Conservation (phyloP, 1,284 basidiomycete species). For the Anthracocystis panici-leucophaei region DNA sequence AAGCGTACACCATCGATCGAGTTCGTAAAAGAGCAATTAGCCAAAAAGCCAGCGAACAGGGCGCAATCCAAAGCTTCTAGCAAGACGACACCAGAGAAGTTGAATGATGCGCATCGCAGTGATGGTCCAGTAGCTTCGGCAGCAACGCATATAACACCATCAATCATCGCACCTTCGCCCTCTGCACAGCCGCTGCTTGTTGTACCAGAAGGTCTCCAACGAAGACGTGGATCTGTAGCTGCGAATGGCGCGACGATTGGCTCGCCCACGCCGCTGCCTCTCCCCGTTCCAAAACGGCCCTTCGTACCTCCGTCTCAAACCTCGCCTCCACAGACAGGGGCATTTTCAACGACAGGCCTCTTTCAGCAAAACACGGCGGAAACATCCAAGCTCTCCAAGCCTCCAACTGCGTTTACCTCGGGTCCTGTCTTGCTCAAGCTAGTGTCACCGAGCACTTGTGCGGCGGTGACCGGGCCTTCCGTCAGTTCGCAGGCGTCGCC, state of each 20-base stretch:
- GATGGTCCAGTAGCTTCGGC: neutral
- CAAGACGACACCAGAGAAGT: no score
- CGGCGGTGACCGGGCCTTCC: neutral
- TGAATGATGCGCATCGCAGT: neutral
- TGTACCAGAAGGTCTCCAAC: no score
- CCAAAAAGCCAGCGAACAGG: neutral
- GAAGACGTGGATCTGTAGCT: no score
- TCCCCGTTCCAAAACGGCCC: no score
- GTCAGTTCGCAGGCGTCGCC: neutral
- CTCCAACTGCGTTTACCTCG: neutral
- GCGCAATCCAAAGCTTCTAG: neutral
- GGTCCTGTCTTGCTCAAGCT: neutral
- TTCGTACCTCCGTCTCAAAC: no score
- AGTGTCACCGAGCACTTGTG: neutral
- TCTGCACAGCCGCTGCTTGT: no score
- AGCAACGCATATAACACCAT: neutral
- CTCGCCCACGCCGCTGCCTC: no score
- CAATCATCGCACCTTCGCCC: no score
- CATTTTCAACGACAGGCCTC: no score
- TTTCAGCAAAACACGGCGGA: no score
- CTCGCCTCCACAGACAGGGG: no score
- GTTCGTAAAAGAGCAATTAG: neutral
- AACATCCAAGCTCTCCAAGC: neutral
- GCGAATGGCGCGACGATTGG: no score
- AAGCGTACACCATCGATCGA: constrained; percentile 3